phyloP scores from a whole-genome alignment of 2,329 filamentous ascomycete species.

The Leptographium radiaticola region DNA sequence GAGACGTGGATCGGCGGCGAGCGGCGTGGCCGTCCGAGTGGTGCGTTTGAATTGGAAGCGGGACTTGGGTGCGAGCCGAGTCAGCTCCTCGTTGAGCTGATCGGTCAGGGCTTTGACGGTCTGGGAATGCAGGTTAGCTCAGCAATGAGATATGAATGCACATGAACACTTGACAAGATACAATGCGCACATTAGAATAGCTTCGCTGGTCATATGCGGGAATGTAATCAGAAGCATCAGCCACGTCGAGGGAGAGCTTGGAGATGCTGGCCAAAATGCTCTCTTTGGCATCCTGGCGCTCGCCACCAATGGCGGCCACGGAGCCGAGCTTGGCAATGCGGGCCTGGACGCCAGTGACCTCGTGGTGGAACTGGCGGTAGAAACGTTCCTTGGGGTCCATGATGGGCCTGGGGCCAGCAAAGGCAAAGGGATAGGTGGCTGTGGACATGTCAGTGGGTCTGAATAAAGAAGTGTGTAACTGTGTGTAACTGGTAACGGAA shows the following conservation, averaged over 20 bases:
- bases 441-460: too few relatives aligned
- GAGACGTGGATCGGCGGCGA: slow-evolving; percentile 29
- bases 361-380: slow-evolving; percentile 70
- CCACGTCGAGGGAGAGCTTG: slow-evolving; percentile 68
- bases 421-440: slow-evolving; percentile 8
- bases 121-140: slow-evolving; percentile 22
- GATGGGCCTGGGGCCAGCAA: slow-evolving; percentile 14
- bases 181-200: slow-evolving; percentile 43
- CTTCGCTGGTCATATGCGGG: slow-evolving; percentile 83
- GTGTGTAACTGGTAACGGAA: too few relatives aligned
- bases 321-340: slow-evolving; percentile 57
- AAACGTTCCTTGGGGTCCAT: slow-evolving; percentile 62
- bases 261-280: slow-evolving; percentile 69
- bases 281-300: slow-evolving; percentile 70
- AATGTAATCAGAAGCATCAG: slow-evolving; percentile 68
- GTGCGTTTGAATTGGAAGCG: slow-evolving; percentile 67
- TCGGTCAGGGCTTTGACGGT: slow-evolving; percentile 71
- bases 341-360: slow-evolving; percentile 64
- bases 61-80: slow-evolving; percentile 56
- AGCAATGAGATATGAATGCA: not conserved
- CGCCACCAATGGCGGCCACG: slow-evolving; percentile 51
- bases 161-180: not conserved
- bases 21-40: slow-evolving; percentile 2
- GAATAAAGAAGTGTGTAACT: too few relatives aligned
- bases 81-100: slow-evolving; percentile 58